These are phyloP conservation scores for Mikania micrantha DNA, from an alignment of 129 eudicot species.

Conservation along the genomic window DNA sequence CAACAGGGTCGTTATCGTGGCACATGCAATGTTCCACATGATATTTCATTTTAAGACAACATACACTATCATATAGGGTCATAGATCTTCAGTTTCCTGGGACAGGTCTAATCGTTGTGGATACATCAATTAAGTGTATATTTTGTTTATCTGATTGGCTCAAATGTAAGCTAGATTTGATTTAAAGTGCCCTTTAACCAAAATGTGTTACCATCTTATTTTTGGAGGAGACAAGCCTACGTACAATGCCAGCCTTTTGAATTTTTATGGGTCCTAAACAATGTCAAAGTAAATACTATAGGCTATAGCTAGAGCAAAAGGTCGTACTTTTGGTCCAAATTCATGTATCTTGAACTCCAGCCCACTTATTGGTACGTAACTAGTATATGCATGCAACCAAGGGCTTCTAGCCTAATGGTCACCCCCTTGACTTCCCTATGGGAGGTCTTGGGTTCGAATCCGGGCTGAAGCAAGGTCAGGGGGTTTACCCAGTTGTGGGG, in stretches of 20 bases:
- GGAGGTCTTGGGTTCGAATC: no score
- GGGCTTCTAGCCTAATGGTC: no score
- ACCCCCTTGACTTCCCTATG: no score
- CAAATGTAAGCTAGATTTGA: neutral
- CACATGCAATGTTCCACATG: constrained; percentile 36
- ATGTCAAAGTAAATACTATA: neutral
- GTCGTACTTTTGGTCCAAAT: neutral
- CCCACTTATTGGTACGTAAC: neutral
- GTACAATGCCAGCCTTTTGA: neutral
- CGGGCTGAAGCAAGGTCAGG: no score
- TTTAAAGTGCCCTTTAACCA: neutral
- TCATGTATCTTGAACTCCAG: neutral
- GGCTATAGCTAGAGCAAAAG: neutral
- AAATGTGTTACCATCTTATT: neutral
- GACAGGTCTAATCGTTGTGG: constrained; percentile 29
- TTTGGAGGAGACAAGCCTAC: neutral
- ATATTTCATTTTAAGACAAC: constrained; percentile 15
- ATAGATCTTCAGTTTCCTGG: constrained; percentile 17
- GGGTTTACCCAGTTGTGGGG: no score
- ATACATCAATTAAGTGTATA: constrained; percentile 12
- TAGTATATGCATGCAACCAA: no score
- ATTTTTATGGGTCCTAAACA: neutral
- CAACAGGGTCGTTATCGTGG: constrained; percentile 30
- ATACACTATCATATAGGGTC: constrained; percentile 20
- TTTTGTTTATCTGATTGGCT: constrained; percentile 13